Evolutionary conservation across 345 rosid species (phyloP).

Genomic region (Hibiscus mutabilis): DNA sequence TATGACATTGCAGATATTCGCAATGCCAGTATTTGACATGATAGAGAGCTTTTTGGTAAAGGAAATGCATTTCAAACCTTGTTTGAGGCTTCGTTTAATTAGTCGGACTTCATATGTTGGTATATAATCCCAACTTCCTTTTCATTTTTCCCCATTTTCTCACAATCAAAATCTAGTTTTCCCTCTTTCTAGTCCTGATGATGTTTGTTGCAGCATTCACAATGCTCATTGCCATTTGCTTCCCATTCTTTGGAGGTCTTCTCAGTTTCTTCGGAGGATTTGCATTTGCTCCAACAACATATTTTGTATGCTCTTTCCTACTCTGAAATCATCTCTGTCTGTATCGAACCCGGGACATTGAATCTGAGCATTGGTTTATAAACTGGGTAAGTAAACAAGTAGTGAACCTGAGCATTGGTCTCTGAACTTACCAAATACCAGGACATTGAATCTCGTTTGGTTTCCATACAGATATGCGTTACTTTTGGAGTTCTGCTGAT

Average conservation of each 20-base stretch:
- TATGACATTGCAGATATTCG: slow-evolving; percentile 34
- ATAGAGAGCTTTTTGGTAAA: slow-evolving; percentile 62
- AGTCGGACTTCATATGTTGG: slow-evolving; percentile 64
- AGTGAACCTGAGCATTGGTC: not conserved
- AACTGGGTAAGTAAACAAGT: slow-evolving; percentile 53
- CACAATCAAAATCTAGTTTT: no score
- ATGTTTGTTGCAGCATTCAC: no score
- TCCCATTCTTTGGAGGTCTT: slow-evolving; percentile 72
- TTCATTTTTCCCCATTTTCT: no score
- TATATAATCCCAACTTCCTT: slow-evolving; percentile 19
- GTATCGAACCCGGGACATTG: slow-evolving; percentile 46
- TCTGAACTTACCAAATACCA: not conserved
- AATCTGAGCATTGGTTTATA: slow-evolving; percentile 47
- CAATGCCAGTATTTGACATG: slow-evolving; percentile 89
- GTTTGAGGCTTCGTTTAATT: slow-evolving; percentile 48
- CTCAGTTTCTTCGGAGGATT: slow-evolving; percentile 88
- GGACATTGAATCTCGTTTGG: not conserved
- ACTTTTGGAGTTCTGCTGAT: not conserved
- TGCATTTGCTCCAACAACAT: slow-evolving; percentile 78
- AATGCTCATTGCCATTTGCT: no score
- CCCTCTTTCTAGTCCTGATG: no score
- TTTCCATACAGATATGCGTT: not conserved
- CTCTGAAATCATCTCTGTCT: no score
- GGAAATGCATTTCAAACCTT: slow-evolving; percentile 40
- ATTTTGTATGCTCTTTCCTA: slow-evolving; percentile 37